Evolutionary conservation across 306 rosid species (phyloP).

Genomic region (Begonia fuchsioides): DNA sequence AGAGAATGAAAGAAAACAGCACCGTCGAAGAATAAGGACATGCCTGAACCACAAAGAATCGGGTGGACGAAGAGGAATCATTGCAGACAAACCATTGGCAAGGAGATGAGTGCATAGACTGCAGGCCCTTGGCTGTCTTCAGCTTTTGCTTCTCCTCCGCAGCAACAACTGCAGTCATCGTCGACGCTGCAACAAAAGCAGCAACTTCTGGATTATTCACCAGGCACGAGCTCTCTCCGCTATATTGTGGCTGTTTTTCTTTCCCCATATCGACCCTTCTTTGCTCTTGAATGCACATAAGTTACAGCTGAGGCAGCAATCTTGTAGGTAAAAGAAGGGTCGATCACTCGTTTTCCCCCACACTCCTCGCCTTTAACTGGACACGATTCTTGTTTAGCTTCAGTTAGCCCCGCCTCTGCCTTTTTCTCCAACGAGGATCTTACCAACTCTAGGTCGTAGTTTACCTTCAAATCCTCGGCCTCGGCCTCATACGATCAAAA

Average conservation of each 20-base stretch:
- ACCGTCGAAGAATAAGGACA: not conserved
- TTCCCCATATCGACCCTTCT: slow-evolving; percentile 17
- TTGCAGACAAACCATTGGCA: slow-evolving; percentile 96
- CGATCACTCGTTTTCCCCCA: slow-evolving; percentile 26
- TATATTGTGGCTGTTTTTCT: slow-evolving; percentile 12
- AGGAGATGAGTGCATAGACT: slow-evolving; percentile 74
- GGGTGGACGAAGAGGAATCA: slow-evolving; percentile 50
- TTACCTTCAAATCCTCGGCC: slow-evolving; percentile 50
- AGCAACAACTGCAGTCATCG: slow-evolving; percentile 80
- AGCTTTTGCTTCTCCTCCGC: slow-evolving; percentile 71
- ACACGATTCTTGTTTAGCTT: slow-evolving; percentile 14
- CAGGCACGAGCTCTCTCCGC: slow-evolving; percentile 16
- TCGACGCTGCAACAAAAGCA: slow-evolving; percentile 67
- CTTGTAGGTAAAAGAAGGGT: slow-evolving; percentile 42
- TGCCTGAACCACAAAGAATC: slow-evolving; percentile 90
- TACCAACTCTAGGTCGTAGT: slow-evolving; percentile 45
- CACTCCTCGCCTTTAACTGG: slow-evolving; percentile 16
- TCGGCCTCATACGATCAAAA: slow-evolving; percentile 24
- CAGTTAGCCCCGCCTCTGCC: slow-evolving; percentile 33
- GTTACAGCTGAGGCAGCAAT: slow-evolving; percentile 88
- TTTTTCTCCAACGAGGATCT: slow-evolving; percentile 75
- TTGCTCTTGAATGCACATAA: slow-evolving; percentile 47
- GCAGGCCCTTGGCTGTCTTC: slow-evolving; percentile 71
- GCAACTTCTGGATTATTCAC: slow-evolving; percentile 66
- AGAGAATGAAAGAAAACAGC: too few relatives aligned